Percentiles rank a stretch among this genome's conserved stretches.
Conservation (phyloP, 2,329 filamentous ascomycete species). For the Calonectria ilicicola region DNA sequence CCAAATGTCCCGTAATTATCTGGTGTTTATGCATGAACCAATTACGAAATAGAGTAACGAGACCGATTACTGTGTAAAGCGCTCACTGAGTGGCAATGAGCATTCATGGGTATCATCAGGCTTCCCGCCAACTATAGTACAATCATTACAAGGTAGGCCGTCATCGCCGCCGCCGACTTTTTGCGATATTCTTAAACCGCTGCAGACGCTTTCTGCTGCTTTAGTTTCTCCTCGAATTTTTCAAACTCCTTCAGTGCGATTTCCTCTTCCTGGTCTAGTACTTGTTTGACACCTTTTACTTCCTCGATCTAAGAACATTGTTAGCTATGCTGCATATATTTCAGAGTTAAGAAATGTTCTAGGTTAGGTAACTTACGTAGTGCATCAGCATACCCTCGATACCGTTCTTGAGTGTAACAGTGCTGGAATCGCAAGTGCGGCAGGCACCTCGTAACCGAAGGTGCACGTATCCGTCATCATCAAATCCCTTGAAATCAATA, state of each 20-base stretch:
- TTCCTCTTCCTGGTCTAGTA: constrained; percentile 92
- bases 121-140: constrained; percentile 40
- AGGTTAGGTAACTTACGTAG: constrained; percentile 72
- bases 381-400: constrained; percentile 99
- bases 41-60: background rate
- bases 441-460: constrained; percentile 93
- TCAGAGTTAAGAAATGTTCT: background rate
- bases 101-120: constrained; percentile 43
- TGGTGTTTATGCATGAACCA: background rate
- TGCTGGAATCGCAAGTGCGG: constrained; percentile 95
- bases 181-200: constrained; percentile 9
- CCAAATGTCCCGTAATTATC: background rate
- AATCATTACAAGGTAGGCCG: constrained; percentile 14
- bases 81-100: constrained; percentile 19
- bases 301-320: constrained; percentile 82
- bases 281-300: constrained; percentile 91
- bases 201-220: constrained; percentile 61
- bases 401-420: constrained; percentile 95
- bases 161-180: constrained; percentile 11
- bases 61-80: background rate
- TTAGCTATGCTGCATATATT: constrained; percentile 41
- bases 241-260: constrained; percentile 89
- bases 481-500: constrained; percentile 93
- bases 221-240: constrained; percentile 89
- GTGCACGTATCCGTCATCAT: constrained; percentile 82